Evolutionary conservation across 768 basidiomycete genomes (phyloP), one percentile per base, ranked within the genome.

Genomic region (Lentinula raphanica): DNA sequence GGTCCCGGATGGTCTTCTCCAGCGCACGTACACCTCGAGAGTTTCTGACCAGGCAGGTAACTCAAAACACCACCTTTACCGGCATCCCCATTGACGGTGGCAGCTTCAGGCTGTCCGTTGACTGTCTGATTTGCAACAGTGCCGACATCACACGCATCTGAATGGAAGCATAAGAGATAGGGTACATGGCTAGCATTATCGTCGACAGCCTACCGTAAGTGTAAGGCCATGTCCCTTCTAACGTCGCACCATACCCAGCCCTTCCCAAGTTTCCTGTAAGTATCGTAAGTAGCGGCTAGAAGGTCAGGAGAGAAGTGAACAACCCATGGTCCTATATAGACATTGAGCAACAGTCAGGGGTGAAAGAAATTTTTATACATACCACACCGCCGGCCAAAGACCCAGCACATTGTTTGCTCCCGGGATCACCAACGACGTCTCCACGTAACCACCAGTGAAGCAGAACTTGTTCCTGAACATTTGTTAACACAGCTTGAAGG

Each of bases 381-480:
- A 82, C 39, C 91, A 94, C 1, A 86, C 76, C 54, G 89, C 90
- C 49, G 92, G 92, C 92, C 90, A 92, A 69, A 81, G 69, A 57
- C 84, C 87, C 17, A 83, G 73, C 29, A 92, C 74, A 63, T 85
- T 82, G 62, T 81, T 84, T 11, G 79, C 74, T 8, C 89, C 88
- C n/a, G 89, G 89, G 9, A 91, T 75, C 11, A 79, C 76, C 6
- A 89, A 83, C 5, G 72, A 78, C 0, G 78, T 69, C 66, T 91
- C 88, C 51, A 92, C 79, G 58, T 88, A 83, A 25, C 92, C 92
- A 21, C 88, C 90, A 13, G 89, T 90, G 71, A 93, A 94, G 69
- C 90, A 95, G 59, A 96, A 88, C 71, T 94, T 92, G 71, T 94
- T 94, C 89, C 83, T 83, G 59, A 44, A 15, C 53, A 45, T 17